Evolutionary conservation across 768 basidiomycete genomes (phyloP).

Genomic region (Glaciozyma antarctica): DNA sequence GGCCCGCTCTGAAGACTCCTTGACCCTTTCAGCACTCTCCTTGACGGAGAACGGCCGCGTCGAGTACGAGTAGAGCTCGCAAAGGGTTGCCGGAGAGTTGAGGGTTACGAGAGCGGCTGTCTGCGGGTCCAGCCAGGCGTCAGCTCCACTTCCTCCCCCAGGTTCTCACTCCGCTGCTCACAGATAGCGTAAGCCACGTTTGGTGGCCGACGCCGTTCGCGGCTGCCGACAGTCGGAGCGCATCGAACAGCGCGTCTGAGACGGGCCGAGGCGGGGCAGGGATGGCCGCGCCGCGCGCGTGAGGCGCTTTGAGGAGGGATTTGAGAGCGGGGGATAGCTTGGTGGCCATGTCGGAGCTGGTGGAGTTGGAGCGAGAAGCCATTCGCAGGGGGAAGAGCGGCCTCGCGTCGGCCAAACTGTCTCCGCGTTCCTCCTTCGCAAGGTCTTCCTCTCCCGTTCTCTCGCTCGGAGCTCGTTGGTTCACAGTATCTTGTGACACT

Average conservation of each 20-base stretch:
- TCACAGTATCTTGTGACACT: no score
- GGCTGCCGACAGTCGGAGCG: slow-evolving; percentile 30
- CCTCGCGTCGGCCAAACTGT: no score
- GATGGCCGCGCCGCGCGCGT: slow-evolving; percentile 31
- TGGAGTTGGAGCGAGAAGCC: not conserved
- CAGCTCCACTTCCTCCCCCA: not conserved
- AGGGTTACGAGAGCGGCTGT: slow-evolving; percentile 40
- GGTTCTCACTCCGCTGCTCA: not conserved
- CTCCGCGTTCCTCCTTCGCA: no score
- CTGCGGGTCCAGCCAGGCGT: not conserved
- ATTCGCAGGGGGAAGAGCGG: no score
- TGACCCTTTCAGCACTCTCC: not conserved
- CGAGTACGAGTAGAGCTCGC: slow-evolving; percentile 37
- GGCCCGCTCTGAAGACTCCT: slow-evolving; percentile 17
- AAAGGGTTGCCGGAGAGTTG: slow-evolving; percentile 39
- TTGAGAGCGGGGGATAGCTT: slow-evolving; percentile 39
- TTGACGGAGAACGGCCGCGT: slow-evolving; percentile 10
- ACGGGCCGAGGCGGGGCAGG: slow-evolving; percentile 32
- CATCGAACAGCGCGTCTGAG: slow-evolving; percentile 31
- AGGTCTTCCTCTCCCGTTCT: no score
- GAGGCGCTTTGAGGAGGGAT: slow-evolving; percentile 36
- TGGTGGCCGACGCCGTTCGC: slow-evolving; percentile 26
- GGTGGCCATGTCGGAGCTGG: not conserved
- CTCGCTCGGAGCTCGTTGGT: no score
- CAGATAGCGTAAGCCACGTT: slow-evolving; percentile 36